Base-by-base conservation (phyloP, 2,329 filamentous ascomycete genomes). In the Stenocarpella maydis region DNA sequence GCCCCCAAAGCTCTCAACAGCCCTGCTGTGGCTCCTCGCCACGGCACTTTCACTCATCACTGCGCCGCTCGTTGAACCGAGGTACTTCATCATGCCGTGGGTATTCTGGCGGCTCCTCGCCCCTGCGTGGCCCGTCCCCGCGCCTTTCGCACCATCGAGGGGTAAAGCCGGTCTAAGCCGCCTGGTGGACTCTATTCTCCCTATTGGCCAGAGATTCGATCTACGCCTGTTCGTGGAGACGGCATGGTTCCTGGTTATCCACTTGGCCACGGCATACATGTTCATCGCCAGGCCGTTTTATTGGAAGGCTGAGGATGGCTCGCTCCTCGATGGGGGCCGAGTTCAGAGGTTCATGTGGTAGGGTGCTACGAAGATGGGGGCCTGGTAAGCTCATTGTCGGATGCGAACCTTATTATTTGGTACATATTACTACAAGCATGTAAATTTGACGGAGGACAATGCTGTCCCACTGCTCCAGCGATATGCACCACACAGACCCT, bases 1-100 rank as follows among this genome's bases (percentile, higher is more conserved):
- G 1, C 74, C 80, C 1, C 79, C 82, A 0, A 75, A 80, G 2
- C 84, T 85, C 0, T 89, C 87, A 0, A 88, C 85, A 2, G 82
- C 81, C 1, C 77, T 90, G 34, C 80, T 91, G 28, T 85, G 88
- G 72, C 78, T 97, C 9, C 81, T 90, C 5, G 87, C 95, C 0
- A 94, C 94, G 0, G 77, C 91, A 0, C 84, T 97, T 4, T 95
- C 93, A 0, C 87, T 99, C 15, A 82, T 97, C 67, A 96, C 94
- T 0, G 95, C 96, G 0, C 95, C 96, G 0, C 86, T 99, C 0
- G 95, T 99, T 12, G 96, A 99, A 79, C 96, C 96, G 17, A 88
- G 96, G 17, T 99, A 99, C 80, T 97, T 97, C 79, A 97, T 99
- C 77, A 85, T 98, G 15, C 95, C 95, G 0, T 99, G 94, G 94